phyloP scores from a whole-genome alignment of 2,329 filamentous ascomycete genomes.

The Chrysoporthe puriensis region DNA sequence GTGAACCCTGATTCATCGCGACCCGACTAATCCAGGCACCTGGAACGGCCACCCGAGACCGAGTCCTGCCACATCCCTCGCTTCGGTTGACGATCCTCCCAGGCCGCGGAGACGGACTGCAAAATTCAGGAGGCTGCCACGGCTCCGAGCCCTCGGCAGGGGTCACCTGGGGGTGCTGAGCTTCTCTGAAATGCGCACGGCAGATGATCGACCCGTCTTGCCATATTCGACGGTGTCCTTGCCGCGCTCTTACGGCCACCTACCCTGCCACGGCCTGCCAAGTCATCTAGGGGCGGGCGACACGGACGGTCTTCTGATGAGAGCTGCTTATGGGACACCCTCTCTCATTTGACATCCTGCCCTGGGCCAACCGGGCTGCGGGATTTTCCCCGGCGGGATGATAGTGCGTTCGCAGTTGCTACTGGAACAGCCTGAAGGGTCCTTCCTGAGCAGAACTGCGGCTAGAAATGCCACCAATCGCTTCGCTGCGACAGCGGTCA shows the following conservation, averaged over 20 bases:
- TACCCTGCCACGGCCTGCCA: background rate
- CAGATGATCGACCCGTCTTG: background rate
- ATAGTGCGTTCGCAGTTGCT: background rate
- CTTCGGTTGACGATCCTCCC: background rate
- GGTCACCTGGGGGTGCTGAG: background rate
- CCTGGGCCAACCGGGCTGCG: background rate
- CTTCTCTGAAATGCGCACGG: background rate
- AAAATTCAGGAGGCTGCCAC: too few species aligned
- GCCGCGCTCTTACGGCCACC: background rate
- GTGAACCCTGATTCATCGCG: constrained; percentile 4
- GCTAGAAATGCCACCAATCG: constrained; percentile 3
- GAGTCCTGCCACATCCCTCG: constrained; percentile 13
- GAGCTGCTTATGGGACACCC: background rate
- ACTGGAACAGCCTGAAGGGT: background rate
- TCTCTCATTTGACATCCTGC: background rate
- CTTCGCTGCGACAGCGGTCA: background rate
- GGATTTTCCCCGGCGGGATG: background rate
- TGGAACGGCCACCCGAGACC: too few species aligned
- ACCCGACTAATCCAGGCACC: background rate
- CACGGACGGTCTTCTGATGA: background rate
- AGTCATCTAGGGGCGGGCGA: background rate
- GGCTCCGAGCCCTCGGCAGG: background rate
- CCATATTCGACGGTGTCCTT: background rate
- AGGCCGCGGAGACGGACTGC: too few species aligned
- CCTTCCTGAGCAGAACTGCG: background rate